Percentiles rank a stretch among this genome's conserved stretches.
These are phyloP conservation scores for Cercis canadensis DNA, from an alignment of 306 rosid genomes.

Conservation along the genomic window DNA sequence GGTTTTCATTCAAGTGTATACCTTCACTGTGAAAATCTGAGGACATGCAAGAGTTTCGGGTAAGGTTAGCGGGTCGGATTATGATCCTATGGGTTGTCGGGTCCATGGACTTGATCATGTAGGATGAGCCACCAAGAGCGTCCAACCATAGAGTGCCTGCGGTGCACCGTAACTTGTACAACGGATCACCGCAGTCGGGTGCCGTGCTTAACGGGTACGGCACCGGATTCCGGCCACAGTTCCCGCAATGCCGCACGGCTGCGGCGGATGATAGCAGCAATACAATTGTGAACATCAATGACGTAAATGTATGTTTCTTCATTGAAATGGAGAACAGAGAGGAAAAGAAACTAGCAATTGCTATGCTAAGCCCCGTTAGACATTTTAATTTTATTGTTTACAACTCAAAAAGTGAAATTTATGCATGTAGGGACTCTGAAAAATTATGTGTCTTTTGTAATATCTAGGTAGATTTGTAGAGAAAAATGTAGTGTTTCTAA, in stretches of 20 bases:
- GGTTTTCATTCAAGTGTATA: constrained; percentile 43
- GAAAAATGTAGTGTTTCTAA: no score
- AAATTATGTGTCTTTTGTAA: no score
- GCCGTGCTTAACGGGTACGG: constrained; percentile 58
- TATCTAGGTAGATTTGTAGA: no score
- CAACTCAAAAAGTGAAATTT: no score
- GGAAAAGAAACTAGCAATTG: neutral
- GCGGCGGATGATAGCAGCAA: constrained; percentile 27
- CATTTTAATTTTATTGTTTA: no score
- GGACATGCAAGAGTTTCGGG: constrained; percentile 34
- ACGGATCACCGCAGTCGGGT: constrained; percentile 52
- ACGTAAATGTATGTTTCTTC: constrained; percentile 34
- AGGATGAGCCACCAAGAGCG: constrained; percentile 43
- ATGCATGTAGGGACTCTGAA: no score
- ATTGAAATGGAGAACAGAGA: constrained; percentile 23
- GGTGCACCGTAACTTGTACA: constrained; percentile 48
- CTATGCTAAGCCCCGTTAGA: no score
- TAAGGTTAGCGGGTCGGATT: constrained; percentile 31
- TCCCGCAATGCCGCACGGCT: constrained; percentile 23
- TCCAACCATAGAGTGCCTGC: constrained; percentile 47
- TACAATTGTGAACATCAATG: constrained; percentile 21
- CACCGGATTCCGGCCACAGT: constrained; percentile 47
- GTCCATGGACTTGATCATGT: constrained; percentile 38
- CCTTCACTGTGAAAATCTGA: constrained; percentile 44
- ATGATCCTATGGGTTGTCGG: constrained; percentile 27